These are phyloP conservation scores for Colletotrichum cordylinicola DNA, from an alignment of 2,329 filamentous ascomycete genomes.

Conservation along the genomic window DNA sequence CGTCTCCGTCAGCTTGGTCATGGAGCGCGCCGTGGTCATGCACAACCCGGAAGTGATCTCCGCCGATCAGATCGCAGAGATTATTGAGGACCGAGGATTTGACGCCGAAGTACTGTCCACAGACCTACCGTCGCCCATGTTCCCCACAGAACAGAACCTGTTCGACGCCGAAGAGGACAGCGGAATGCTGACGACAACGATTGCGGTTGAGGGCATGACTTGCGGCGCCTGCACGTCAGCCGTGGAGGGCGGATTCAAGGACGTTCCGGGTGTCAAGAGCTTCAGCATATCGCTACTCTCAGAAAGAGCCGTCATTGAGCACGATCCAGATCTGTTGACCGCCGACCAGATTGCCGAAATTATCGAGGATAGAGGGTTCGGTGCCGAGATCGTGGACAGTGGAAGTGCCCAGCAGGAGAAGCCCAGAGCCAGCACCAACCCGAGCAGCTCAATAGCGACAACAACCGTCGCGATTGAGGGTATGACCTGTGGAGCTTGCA, in stretches of 20 bases:
- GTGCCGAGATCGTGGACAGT: conserved; percentile 74
- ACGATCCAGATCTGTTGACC: conserved; percentile 66
- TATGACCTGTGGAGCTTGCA: conserved; percentile 98
- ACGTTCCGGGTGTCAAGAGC: conserved; percentile 73
- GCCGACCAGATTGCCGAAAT: conserved; percentile 61
- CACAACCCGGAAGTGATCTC: conserved; percentile 81
- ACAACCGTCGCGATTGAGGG: conserved; percentile 92
- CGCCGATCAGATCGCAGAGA: conserved; percentile 79
- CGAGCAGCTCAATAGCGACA: conserved; percentile 58
- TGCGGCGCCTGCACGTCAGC: conserved; percentile 90
- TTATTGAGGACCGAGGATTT: conserved; percentile 91
- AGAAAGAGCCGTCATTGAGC: conserved; percentile 84
- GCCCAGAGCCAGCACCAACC: conserved; percentile 29
- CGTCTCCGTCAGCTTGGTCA: conserved; percentile 91
- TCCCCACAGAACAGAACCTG: conserved; percentile 38
- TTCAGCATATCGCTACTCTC: conserved; percentile 86
- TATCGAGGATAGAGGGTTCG: conserved; percentile 79
- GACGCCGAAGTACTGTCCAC: conserved; percentile 89
- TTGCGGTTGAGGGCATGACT: conserved; percentile 87
- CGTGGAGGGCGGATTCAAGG: conserved; percentile 80
- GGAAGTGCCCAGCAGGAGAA: conserved; percentile 32
- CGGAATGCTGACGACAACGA: conserved; percentile 68
- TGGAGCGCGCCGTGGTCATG: conserved; percentile 93
- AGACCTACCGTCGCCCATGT: conserved; percentile 67
- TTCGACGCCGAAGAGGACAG: conserved; percentile 42